phyloP scores from a whole-genome alignment of 169 alveolate genomes.

The Condylostoma magnum region DNA sequence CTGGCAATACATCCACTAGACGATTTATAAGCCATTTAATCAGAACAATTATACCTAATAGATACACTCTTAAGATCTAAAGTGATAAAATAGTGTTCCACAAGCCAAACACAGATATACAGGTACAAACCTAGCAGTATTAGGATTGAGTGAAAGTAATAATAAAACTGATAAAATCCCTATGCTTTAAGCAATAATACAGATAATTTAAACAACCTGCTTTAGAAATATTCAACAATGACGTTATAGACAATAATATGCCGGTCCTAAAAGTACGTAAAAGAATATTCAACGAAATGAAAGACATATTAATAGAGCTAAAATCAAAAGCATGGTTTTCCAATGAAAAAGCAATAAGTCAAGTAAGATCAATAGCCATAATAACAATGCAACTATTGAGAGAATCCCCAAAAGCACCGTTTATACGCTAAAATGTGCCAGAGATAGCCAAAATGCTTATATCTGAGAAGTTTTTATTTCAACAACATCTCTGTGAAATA shows the following conservation, averaged over 20 bases:
- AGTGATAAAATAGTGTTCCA: background rate
- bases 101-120: background rate
- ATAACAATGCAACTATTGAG: constrained; percentile 1
- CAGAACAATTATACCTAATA: background rate
- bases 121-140: background rate
- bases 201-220: background rate
- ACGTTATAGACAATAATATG: background rate
- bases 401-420: constrained; percentile 23
- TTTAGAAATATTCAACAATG: background rate
- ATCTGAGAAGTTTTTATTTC: background rate
- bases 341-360: constrained; percentile 12
- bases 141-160: constrained; percentile 15
- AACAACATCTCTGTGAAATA: background rate
- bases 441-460: constrained; percentile 1
- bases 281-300: background rate
- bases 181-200: background rate
- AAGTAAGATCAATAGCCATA: constrained; percentile 10
- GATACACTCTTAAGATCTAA: background rate
- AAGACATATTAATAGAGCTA: background rate
- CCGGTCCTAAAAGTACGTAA: constrained; percentile 1
- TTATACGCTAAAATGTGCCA: background rate
- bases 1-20: background rate
- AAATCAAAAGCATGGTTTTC: constrained; percentile 2
- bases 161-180: background rate
- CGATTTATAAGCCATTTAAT: constrained; percentile 6